phyloP scores from a whole-genome alignment of 352 stramenopile genomes.

The Ophiocytium majus region DNA sequence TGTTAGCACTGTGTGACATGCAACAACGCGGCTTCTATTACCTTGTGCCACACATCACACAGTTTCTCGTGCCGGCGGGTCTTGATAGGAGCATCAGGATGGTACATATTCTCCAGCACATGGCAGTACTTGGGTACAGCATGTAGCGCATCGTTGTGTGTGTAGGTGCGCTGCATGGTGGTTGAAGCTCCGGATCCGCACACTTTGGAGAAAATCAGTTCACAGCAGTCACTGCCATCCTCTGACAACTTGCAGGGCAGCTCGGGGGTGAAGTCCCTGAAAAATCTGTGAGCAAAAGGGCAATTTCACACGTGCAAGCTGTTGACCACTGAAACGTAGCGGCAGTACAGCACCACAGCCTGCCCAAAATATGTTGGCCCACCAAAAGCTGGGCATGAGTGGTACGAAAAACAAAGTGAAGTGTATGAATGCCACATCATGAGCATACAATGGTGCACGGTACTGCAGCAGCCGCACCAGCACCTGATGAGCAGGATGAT shows the following conservation, averaged over 20 bases:
- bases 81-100: neutral
- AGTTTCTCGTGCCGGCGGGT: neutral
- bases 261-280: neutral
- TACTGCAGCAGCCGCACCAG: too few species aligned
- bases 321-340: too few species aligned
- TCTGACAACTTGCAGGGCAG: neutral
- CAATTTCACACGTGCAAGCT: too few species aligned
- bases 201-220: neutral
- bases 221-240: neutral
- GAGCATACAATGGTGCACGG: too few species aligned
- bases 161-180: neutral
- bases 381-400: too few species aligned
- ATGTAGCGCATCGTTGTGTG: neutral
- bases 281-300: neutral
- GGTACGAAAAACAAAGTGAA: too few species aligned
- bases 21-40: neutral
- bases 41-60: neutral
- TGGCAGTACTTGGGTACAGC: neutral
- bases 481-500: too few species aligned
- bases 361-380: too few species aligned
- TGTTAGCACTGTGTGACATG: neutral
- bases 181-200: neutral
- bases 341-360: too few species aligned
- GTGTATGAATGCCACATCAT: too few species aligned
- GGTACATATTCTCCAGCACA: neutral